These are phyloP conservation scores for Cephaloascus albidus DNA, from an alignment of 805 yeast genomes.

Conservation along the genomic window DNA sequence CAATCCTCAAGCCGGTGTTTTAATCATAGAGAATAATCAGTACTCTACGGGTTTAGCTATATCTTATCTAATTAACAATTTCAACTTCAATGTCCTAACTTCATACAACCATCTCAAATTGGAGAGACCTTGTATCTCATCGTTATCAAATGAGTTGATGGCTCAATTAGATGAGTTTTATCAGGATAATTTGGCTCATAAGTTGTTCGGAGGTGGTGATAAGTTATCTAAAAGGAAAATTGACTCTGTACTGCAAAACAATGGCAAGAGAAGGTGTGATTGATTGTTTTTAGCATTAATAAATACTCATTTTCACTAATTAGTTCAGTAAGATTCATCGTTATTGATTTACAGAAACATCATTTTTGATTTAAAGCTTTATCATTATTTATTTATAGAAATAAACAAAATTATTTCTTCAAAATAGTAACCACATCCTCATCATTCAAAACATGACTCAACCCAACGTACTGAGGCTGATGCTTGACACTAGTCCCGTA, in stretches of 20 bases:
- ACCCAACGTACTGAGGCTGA: constrained; percentile 94
- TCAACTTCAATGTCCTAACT: not conserved
- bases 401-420: constrained; percentile 38
- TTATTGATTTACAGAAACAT: too few relatives aligned
- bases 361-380: too few relatives aligned
- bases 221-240: not conserved
- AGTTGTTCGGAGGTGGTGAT: not conserved
- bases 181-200: not conserved
- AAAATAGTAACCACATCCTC: constrained; percentile 96
- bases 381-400: not conserved
- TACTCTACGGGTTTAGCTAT: not conserved
- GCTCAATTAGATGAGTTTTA: too few relatives aligned
- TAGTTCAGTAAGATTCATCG: too few relatives aligned
- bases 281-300: too few relatives aligned
- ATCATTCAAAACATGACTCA: constrained; percentile 75
- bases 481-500: constrained; percentile 94
- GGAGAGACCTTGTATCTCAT: not conserved
- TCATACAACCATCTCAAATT: not conserved
- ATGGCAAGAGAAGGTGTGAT: too few relatives aligned
- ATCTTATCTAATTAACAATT: not conserved
- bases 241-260: too few relatives aligned
- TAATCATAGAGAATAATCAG: not conserved
- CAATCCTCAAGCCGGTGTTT: not conserved
- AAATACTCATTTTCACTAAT: too few relatives aligned
- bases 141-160: too few relatives aligned